Evolutionary conservation across 441 rosid genomes (phyloP).

Genomic region (Bocquillonia castaneifolia): DNA sequence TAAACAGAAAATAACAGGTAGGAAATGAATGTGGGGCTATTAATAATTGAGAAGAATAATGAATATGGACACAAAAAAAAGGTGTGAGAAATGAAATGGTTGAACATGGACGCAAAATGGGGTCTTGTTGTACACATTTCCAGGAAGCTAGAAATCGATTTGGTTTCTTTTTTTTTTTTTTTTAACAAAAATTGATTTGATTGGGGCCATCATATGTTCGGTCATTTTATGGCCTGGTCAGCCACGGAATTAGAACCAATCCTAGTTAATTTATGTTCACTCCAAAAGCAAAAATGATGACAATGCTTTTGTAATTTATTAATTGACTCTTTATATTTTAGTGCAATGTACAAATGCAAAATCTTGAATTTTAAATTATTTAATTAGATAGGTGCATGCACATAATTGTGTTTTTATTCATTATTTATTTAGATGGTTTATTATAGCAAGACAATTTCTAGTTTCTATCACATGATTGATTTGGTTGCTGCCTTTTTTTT

Average conservation of each 20-base stretch:
- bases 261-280: not conserved
- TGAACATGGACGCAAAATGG: conserved; percentile 14
- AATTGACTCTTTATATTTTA: not conserved
- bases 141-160: not conserved
- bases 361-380: not conserved
- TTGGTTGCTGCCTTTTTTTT: no score
- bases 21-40: conserved; percentile 14
- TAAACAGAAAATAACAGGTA: conserved; percentile 6
- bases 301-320: not conserved
- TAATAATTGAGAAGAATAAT: not conserved
- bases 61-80: not conserved
- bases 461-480: no score
- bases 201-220: no score
- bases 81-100: not conserved
- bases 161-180: no score
- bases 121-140: not conserved
- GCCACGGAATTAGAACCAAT: not conserved
- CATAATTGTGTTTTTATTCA: no score
- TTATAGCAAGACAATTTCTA: no score
- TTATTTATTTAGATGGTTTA: no score
- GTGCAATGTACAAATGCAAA: no score
- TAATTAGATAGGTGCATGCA: no score
- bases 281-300: not conserved
- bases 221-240: no score
- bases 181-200: no score